These are phyloP conservation scores for Atkinsonella texensis DNA, from an alignment of 2,329 filamentous ascomycete species.

Conservation along the genomic window DNA sequence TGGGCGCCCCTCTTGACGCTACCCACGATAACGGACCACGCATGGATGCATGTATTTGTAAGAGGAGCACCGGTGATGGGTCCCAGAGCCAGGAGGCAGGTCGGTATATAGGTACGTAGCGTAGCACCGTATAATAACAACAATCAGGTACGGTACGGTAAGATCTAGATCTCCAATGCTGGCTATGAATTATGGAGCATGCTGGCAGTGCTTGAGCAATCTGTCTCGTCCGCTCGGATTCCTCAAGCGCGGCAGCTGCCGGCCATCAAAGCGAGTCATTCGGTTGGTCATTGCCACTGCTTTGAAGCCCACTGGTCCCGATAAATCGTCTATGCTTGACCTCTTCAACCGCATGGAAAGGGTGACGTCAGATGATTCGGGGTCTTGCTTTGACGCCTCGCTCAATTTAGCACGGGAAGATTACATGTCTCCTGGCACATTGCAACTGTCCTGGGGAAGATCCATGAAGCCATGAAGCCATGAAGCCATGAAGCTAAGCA, in stretches of 20 bases:
- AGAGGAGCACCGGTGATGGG: not conserved
- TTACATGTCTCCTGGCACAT: too few species aligned
- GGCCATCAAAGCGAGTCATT: not conserved
- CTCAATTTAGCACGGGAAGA: not conserved
- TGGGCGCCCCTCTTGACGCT: not conserved
- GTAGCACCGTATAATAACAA: not conserved
- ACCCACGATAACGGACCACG: not conserved
- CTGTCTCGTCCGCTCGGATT: not conserved
- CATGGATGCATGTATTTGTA: not conserved
- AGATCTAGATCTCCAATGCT: not conserved
- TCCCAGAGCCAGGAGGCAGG: not conserved
- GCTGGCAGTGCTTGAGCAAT: not conserved
- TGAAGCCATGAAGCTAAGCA: not conserved
- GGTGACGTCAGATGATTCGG: not conserved
- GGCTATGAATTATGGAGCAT: not conserved
- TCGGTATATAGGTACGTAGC: not conserved
- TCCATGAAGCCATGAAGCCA: too few species aligned
- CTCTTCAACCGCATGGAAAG: not conserved
- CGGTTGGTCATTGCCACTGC: not conserved
- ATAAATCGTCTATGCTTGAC: not conserved
- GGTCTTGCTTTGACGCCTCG: not conserved
- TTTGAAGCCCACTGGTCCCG: not conserved
- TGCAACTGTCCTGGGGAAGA: too few species aligned
- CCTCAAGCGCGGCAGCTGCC: not conserved
- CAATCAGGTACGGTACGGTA: not conserved